phyloP scores from a whole-genome alignment of 2,329 filamentous ascomycete species.

The Penicillium sp. region DNA sequence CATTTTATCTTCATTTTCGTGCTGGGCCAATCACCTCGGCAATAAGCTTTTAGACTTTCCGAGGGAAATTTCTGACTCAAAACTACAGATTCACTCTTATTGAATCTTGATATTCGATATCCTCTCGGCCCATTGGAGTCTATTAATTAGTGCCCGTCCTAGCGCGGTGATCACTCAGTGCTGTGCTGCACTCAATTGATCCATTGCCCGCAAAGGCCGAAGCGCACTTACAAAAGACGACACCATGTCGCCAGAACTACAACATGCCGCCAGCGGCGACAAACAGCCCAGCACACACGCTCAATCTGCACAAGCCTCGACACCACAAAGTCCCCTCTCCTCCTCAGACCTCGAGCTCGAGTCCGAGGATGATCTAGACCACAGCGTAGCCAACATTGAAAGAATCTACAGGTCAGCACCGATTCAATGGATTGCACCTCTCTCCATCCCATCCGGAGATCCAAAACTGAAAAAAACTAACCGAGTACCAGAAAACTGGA shows the following conservation, averaged over 20 bases:
- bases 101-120: neutral
- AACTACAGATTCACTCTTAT: neutral
- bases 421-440: neutral
- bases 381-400: slow-evolving; percentile 35
- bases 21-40: slow-evolving; percentile 1
- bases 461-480: neutral
- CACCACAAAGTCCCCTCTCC: neutral
- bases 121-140: neutral
- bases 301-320: slow-evolving; percentile 14
- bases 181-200: neutral
- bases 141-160: neutral
- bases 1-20: neutral
- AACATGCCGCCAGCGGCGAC: slow-evolving; percentile 1
- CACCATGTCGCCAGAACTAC: slow-evolving; percentile 13
- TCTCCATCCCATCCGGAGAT: neutral
- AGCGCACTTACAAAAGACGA: neutral
- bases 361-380: slow-evolving; percentile 20
- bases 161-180: neutral
- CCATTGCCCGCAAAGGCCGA: neutral
- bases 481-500: slow-evolving; percentile 59
- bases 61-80: neutral
- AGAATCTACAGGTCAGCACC: slow-evolving; percentile 37
- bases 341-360: slow-evolving; percentile 25
- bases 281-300: slow-evolving; percentile 14
- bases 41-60: neutral